Conservation (phyloP, 2,329 filamentous ascomycete species). For the Microdochium trichocladiopsis region DNA sequence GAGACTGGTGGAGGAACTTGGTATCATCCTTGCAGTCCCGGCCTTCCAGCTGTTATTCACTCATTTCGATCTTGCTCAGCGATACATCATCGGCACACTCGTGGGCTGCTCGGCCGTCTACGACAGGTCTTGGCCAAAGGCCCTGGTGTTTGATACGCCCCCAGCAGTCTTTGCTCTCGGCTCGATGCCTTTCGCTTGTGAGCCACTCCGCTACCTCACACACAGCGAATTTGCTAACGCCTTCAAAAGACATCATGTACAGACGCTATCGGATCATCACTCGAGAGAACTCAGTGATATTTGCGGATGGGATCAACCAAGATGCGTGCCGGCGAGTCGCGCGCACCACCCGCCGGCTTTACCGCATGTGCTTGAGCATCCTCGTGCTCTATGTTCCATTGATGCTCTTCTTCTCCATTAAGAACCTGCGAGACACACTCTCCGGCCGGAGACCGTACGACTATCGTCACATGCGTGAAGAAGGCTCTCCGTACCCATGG, state of each 20-base stretch:
- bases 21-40: slow-evolving; percentile 48
- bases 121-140: slow-evolving; percentile 37
- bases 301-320: slow-evolving; percentile 33
- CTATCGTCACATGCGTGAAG: slow-evolving; percentile 32
- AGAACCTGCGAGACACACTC: slow-evolving; percentile 28
- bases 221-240: background rate
- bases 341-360: slow-evolving; percentile 44
- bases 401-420: slow-evolving; percentile 28
- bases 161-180: slow-evolving; percentile 33
- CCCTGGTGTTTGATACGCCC: slow-evolving; percentile 40
- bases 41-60: slow-evolving; percentile 40
- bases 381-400: slow-evolving; percentile 44
- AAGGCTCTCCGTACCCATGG: slow-evolving; percentile 30
- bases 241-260: slow-evolving; percentile 21
- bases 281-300: slow-evolving; percentile 38
- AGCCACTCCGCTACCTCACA: slow-evolving; percentile 16
- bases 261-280: slow-evolving; percentile 22
- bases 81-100: slow-evolving; percentile 42
- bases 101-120: slow-evolving; percentile 40
- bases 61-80: slow-evolving; percentile 36
- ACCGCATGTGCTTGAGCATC: slow-evolving; percentile 46
- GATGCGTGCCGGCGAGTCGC: slow-evolving; percentile 32
- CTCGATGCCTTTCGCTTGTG: slow-evolving; percentile 40
- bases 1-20: slow-evolving; percentile 32
- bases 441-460: slow-evolving; percentile 25